Evolutionary conservation across 2,329 filamentous ascomycete genomes (phyloP).

Genomic region (Septoria linicola): DNA sequence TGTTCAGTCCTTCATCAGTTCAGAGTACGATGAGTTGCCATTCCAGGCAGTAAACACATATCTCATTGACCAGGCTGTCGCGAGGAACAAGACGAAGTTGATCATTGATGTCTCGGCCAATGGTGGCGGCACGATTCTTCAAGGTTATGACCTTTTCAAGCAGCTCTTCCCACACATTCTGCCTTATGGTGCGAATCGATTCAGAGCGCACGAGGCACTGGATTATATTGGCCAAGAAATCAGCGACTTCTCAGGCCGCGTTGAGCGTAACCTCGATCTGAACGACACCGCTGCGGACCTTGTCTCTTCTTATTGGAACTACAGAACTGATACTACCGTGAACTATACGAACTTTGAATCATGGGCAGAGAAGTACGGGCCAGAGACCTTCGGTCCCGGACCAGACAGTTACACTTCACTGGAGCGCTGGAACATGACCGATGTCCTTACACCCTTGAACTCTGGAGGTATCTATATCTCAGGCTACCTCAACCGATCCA

Average conservation of each 20-base stretch:
- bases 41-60: constrained; percentile 46
- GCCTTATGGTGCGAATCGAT: constrained; percentile 52
- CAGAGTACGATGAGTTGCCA: constrained; percentile 30
- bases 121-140: constrained; percentile 58
- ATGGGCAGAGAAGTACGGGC: constrained; percentile 51
- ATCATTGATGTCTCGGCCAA: constrained; percentile 61
- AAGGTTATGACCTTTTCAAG: constrained; percentile 62
- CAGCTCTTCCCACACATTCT: constrained; percentile 54
- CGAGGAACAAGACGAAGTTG: constrained; percentile 57
- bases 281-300: constrained; percentile 43
- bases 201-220: constrained; percentile 52
- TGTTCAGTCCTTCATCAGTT: constrained; percentile 45
- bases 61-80: constrained; percentile 45
- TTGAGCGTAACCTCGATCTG: constrained; percentile 35
- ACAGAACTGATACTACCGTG: constrained; percentile 48
- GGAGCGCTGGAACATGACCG: constrained; percentile 53
- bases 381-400: constrained; percentile 40
- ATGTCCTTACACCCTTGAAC: constrained; percentile 43
- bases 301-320: constrained; percentile 48
- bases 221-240: constrained; percentile 46
- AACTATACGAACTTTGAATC: constrained; percentile 51
- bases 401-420: constrained; percentile 58
- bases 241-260: constrained; percentile 37
- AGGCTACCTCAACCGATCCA: constrained; percentile 51
- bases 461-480: constrained; percentile 43